Evolutionary conservation across 345 rosid species (phyloP).

Genomic region (Citrus cavaleriei): DNA sequence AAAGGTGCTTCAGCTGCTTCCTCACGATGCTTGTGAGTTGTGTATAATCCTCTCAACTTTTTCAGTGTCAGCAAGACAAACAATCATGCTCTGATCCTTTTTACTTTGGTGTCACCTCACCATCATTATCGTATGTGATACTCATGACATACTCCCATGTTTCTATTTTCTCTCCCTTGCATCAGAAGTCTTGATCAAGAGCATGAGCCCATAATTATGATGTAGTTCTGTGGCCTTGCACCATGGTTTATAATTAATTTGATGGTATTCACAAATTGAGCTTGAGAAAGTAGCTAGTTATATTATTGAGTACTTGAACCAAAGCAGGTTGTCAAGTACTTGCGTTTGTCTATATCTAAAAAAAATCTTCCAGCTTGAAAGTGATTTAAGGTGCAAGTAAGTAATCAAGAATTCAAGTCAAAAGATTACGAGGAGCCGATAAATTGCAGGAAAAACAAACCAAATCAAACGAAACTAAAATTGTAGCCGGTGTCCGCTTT

Average conservation of each 20-base stretch:
- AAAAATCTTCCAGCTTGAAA: not conserved
- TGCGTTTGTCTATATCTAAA: not conserved
- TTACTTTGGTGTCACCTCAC: constrained; percentile 7
- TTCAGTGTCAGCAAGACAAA: not conserved
- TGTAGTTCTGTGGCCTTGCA: not conserved
- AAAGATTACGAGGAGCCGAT: not conserved
- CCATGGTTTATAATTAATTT: constrained; percentile 10
- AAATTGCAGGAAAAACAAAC: not conserved
- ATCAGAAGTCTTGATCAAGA: constrained; percentile 7
- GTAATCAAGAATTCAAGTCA: not conserved
- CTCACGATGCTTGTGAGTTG: not conserved
- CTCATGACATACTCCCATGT: not conserved
- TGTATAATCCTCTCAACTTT: constrained; percentile 3
- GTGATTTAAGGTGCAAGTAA: not conserved
- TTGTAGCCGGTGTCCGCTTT: constrained; percentile 2
- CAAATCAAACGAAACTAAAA: not conserved
- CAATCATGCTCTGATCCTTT: constrained; percentile 14
- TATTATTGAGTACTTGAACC: not conserved
- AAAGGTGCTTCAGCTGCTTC: not conserved
- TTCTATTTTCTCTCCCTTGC: not conserved
- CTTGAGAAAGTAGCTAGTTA: not conserved
- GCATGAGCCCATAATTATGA: not conserved
- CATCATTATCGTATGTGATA: not conserved
- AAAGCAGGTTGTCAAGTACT: not conserved
- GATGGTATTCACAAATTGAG: not conserved